Percentiles rank a stretch among this genome's conserved stretches.
These are phyloP conservation scores for Iberis amara DNA, from an alignment of 441 rosid genomes.

Conservation along the genomic window DNA sequence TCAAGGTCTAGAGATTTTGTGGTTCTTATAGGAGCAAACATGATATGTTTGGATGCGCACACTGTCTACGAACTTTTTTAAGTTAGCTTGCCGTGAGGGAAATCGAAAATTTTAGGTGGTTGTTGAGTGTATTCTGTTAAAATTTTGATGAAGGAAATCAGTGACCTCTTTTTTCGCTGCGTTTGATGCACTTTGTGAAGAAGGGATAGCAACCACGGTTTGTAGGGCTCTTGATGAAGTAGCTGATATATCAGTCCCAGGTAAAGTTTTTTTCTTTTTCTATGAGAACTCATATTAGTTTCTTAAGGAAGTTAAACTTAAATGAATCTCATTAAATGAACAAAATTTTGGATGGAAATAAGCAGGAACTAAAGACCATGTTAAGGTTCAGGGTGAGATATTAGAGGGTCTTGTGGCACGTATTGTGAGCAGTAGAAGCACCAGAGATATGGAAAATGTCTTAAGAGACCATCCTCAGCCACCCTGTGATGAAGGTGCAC, in stretches of 20 bases:
- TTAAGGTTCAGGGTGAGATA: constrained; percentile 84
- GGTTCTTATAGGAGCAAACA: not conserved
- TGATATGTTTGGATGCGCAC: no score
- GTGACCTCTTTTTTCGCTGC: constrained; percentile 72
- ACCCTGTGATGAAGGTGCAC: constrained; percentile 60
- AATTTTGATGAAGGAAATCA: constrained; percentile 63
- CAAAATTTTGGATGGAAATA: constrained; percentile 19
- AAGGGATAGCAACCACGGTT: constrained; percentile 85
- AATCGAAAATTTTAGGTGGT: not conserved
- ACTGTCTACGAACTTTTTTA: no score
- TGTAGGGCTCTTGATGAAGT: constrained; percentile 86
- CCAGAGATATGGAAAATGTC: constrained; percentile 68
- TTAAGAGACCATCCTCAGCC: constrained; percentile 64
- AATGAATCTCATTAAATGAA: constrained; percentile 4
- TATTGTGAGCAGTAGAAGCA: constrained; percentile 67
- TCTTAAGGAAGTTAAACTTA: constrained; percentile 12
- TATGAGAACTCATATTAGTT: not conserved
- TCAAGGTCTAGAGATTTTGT: constrained; percentile 8
- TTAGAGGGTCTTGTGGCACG: constrained; percentile 98
- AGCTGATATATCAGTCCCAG: constrained; percentile 86
- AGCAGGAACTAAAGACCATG: constrained; percentile 83
- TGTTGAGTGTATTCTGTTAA: constrained; percentile 17
- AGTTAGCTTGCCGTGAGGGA: no score
- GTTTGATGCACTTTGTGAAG: constrained; percentile 86
- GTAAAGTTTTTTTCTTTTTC: constrained; percentile 31